These are phyloP conservation scores for Mycena kentingensis DNA, from an alignment of 768 basidiomycete genomes.

Conservation along the genomic window DNA sequence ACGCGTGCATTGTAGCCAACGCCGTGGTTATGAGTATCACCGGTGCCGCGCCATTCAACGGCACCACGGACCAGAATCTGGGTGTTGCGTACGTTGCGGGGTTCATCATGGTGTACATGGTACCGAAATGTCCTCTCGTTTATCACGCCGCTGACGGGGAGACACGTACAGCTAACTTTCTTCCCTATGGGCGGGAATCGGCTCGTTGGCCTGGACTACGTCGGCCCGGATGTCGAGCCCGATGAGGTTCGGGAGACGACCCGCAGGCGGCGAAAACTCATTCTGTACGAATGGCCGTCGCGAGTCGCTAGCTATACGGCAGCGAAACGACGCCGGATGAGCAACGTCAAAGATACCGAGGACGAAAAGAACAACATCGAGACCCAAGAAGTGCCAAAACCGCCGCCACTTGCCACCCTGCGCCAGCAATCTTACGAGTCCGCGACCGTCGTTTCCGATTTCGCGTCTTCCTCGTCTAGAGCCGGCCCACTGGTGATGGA, in stretches of 20 bases:
- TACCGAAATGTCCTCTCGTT: conserved; percentile 30
- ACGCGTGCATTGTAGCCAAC: conserved; percentile 61
- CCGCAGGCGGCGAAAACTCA: conserved; percentile 36
- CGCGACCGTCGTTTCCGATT: too few relatives aligned
- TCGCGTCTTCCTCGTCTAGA: too few relatives aligned
- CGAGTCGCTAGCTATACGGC: too few relatives aligned
- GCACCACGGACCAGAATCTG: conserved; percentile 55
- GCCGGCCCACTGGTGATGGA: too few relatives aligned
- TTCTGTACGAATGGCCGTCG: conserved; percentile 24
- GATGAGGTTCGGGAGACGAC: conserved; percentile 55
- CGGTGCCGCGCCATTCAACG: conserved; percentile 62
- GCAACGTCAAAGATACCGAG: too few relatives aligned
- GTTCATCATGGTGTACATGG: conserved; percentile 61
- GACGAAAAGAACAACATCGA: too few relatives aligned
- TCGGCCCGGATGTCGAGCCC: conserved; percentile 61
- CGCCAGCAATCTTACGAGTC: too few relatives aligned
- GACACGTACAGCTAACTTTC: conserved; percentile 52
- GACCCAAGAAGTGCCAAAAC: too few relatives aligned
- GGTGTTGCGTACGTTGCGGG: conserved; percentile 68
- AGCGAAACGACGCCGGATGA: too few relatives aligned
- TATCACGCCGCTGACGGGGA: not conserved
- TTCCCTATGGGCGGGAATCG: conserved; percentile 64
- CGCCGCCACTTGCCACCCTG: too few relatives aligned
- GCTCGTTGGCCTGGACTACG: conserved; percentile 62
- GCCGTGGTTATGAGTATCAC: conserved; percentile 67